Base-by-base conservation (phyloP, 257 asterid species). In the Primulina tabacum region DNA sequence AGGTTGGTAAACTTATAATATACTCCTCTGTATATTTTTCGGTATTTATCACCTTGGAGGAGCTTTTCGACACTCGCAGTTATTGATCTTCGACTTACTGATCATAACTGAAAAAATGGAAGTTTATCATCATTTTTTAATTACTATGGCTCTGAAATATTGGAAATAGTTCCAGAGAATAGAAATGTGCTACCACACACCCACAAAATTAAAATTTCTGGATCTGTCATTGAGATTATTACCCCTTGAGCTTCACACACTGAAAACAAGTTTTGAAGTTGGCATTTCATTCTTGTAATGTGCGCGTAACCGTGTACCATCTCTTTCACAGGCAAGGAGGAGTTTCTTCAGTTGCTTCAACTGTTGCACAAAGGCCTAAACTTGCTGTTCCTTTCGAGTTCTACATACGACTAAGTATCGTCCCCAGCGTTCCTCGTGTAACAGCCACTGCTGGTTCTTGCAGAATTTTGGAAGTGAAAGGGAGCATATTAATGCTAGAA, bases 331-430 rank as follows among this genome's bases (percentile, higher is more conserved):
- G 55, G 55, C 55, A 14, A 47, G 18, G 55, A 47, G 18, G 18
- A 47, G 55, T 47, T 47, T 47, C 55, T 47, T 47, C 55, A 47
- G 55, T 47, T 47, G 55, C 55, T 47, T 47, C 55, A 47, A 47
- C 55, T 47, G 55, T 47, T 4, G 55, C 14, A 14, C 18, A 3
- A 47, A 47, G 18, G 55, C 55, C 7, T 47, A 14, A 14, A 47
- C 4, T 47, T 12, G 2, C 17, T 10, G 5, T 12, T 12, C n/a
- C 2, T 10, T 12, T 12, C 2, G 55, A 47, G 18, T 14, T 47
- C 18, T 47, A 47, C 18, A 14, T 4, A 4, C 55, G 18, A 8
- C 55, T 47, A 47, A 47, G 52, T 5, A 12, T 14, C 17, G 18
- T 47, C 7, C 18, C 6, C 0, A 18, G 18, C 18, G 2, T 47